Percentiles rank a stretch among this genome's conserved stretches.
Conservation (phyloP, 129 eudicot species). For the Flaveria brownii region DNA sequence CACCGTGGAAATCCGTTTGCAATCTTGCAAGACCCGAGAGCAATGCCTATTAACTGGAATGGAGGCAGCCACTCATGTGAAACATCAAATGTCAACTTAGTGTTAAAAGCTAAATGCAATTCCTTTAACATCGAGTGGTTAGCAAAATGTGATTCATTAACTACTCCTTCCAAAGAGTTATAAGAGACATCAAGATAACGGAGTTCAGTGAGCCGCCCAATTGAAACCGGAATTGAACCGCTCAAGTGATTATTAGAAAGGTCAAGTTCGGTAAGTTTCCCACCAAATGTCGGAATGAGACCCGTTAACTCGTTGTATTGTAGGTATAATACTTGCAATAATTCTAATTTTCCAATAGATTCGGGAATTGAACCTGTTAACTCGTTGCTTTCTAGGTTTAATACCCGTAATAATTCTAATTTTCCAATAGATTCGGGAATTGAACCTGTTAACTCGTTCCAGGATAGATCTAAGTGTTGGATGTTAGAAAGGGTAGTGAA, state of each 20-base stretch:
- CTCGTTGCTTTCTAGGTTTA: background rate
- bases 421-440: background rate
- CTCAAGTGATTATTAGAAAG: background rate
- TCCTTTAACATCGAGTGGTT: background rate
- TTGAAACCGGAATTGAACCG: background rate
- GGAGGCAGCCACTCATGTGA: conserved; percentile 3
- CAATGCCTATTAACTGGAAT: background rate
- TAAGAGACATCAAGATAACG: background rate
- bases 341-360: background rate
- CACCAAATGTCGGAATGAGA: background rate
- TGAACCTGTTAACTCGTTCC: background rate
- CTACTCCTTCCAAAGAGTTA: background rate
- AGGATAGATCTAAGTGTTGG: background rate
- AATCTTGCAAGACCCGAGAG: background rate
- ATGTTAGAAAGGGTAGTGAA: background rate
- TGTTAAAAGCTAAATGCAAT: background rate
- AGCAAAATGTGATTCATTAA: background rate
- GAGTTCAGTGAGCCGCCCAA: background rate
- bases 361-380: background rate
- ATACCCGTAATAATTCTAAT: background rate
- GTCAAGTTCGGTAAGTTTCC: background rate
- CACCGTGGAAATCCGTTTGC: conserved; percentile 20
- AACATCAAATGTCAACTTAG: background rate
- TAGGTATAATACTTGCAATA: background rate
- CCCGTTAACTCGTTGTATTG: background rate